Base-by-base conservation (phyloP, 306 rosid species). In the Leucaena leucocephala region DNA sequence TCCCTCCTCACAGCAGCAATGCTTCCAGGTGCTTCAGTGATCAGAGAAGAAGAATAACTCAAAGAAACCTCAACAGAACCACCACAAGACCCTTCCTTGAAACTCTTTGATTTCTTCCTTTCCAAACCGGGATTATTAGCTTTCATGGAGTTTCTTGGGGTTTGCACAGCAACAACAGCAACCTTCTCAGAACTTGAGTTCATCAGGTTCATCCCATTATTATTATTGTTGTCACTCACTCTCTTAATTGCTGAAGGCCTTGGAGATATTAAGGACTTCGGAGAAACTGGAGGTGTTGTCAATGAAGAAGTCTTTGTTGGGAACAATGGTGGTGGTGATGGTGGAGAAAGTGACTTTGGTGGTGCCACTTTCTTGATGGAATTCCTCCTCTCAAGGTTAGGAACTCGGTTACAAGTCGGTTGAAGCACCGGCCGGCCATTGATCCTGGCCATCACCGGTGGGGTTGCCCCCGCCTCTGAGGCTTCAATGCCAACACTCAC, bases 1-100 rank as follows among this genome's bases (percentile, higher is more conserved):
- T 94, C 97, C 81, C 97, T 89, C 79, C 98, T 94, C 79, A 80
- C 97, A 27, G 94, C 97, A 55, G 98, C 98, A 43, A 94, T 92
- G 81, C 93, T 94, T n/a, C 98, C 98, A 3, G 98, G 98, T 27
- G 98, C 81, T 19, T 92, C 97, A 22, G 89, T 92, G 77, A 95
- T 92, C 85, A 92, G 67, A 70, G 97, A 92, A 27, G 98, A 91
- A 14, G 87, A 86, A 67, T 89, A 91, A 63, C 92, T 90, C 85
- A 92, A 79, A 1, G 97, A 83, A 7, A 90, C 86, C 77, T 94
- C 97, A 19, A 76, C 58, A 65, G 83, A 50, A 52, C 72, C 65
- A 45, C 65, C 64, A 39, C 66, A 61, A 10, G 80, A 75, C 62
- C 90, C 86, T 54, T 81, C 90, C 88, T 91, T 93, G 19, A 96